phyloP scores from a whole-genome alignment of 805 yeast genomes.

The Saturnispora gosingensis region DNA sequence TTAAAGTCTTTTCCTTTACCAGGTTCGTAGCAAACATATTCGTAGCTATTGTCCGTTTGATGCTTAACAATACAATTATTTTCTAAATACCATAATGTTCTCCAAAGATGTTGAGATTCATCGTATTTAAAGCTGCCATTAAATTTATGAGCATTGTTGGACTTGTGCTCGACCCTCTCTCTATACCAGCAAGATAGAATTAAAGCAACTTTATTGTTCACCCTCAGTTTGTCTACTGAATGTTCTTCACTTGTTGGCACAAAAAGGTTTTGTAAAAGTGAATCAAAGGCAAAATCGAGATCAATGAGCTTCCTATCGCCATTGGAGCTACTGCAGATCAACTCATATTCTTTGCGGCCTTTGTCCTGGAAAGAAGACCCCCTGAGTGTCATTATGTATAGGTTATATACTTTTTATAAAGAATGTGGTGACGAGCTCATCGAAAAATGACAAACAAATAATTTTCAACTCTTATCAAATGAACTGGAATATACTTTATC shows the following conservation, averaged over 20 bases:
- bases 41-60: neutral
- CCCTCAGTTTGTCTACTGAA: neutral
- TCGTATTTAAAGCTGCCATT: neutral
- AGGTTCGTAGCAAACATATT: neutral
- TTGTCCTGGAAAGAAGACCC: no score
- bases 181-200: neutral
- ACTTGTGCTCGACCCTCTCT: neutral
- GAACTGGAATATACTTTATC: no score
- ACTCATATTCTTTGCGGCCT: neutral
- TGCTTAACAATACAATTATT: neutral
- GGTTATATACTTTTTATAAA: no score
- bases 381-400: neutral
- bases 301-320: neutral
- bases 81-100: slow-evolving; percentile 1
- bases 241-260: no score
- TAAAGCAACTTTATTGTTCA: neutral
- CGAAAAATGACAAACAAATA: no score
- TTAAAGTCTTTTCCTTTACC: neutral
- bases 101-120: neutral
- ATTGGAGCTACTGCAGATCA: no score
- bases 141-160: neutral
- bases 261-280: neutral
- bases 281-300: neutral
- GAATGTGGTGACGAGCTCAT: neutral
- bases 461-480: no score